Conservation (phyloP, 2,329 filamentous ascomycete genomes). For the Penicillium fuscoglaucum region DNA sequence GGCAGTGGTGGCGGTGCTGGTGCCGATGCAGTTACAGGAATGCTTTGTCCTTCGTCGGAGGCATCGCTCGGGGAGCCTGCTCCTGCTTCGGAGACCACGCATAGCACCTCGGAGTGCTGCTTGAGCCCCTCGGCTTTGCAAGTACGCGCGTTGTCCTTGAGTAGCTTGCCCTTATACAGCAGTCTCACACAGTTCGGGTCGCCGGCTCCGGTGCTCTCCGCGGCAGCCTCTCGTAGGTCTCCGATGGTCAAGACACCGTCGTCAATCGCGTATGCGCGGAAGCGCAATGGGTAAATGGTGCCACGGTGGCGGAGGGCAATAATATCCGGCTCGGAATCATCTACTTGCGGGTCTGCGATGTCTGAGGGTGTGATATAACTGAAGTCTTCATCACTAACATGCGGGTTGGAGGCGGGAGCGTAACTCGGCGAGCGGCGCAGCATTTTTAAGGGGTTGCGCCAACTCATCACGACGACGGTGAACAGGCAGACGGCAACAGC, state of each 20-base stretch:
- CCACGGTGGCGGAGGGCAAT: conserved; percentile 46
- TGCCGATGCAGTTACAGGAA: conserved; percentile 1
- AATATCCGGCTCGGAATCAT: conserved; percentile 44
- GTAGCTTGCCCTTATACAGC: conserved; percentile 49
- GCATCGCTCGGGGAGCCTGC: conserved; percentile 34
- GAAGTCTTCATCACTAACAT: conserved; percentile 42
- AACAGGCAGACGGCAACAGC: conserved; percentile 33
- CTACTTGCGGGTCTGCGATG: conserved; percentile 31
- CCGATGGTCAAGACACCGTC: conserved; percentile 47
- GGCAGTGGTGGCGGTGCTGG: conserved; percentile 1
- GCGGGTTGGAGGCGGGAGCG: conserved; percentile 31
- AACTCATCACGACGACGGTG: conserved; percentile 37
- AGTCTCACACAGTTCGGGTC: conserved; percentile 44
- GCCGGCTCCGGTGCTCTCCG: conserved; percentile 36
- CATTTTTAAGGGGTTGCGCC: conserved; percentile 35
- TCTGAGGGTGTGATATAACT: conserved; percentile 42
- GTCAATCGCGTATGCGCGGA: conserved; percentile 50
- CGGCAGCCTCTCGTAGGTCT: conserved; percentile 43
- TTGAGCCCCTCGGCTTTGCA: conserved; percentile 49
- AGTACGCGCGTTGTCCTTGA: conserved; percentile 43
- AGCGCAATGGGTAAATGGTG: conserved; percentile 45
- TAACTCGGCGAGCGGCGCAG: conserved; percentile 36
- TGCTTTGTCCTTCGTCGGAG: conserved; percentile 29
- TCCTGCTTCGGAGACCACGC: conserved; percentile 45
- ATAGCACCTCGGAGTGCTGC: conserved; percentile 50